Percentiles rank a stretch among this genome's conserved stretches.
phyloP scores from a whole-genome alignment of 768 basidiomycete species.

The Hericium erinaceus region DNA sequence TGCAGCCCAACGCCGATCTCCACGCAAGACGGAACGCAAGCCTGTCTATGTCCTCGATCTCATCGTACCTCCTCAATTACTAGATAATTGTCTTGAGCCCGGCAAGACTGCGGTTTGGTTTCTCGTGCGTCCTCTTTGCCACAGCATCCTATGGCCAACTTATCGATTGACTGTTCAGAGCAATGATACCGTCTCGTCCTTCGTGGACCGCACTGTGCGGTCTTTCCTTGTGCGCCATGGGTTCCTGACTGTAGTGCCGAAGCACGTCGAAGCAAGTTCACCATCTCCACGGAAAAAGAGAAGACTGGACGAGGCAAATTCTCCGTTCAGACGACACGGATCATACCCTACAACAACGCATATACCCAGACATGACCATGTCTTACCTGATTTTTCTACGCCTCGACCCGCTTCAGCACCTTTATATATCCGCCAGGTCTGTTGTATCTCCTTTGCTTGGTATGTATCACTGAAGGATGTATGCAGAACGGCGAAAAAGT shows the following conservation, averaged over 20 bases:
- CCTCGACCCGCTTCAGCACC: background rate
- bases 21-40: slow-evolving; percentile 68
- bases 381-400: background rate
- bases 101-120: slow-evolving; percentile 60
- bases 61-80: slow-evolving; percentile 47
- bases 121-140: slow-evolving; percentile 35
- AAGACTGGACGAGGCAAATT: slow-evolving; percentile 22
- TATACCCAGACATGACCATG: background rate
- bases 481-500: too few relatives aligned
- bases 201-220: slow-evolving; percentile 51
- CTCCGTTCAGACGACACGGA: background rate
- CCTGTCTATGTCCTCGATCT: slow-evolving; percentile 82
- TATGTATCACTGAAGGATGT: too few relatives aligned
- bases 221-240: slow-evolving; percentile 57
- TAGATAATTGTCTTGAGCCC: slow-evolving; percentile 81
- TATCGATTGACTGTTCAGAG: slow-evolving; percentile 32
- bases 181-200: slow-evolving; percentile 39
- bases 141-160: slow-evolving; percentile 4
- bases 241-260: slow-evolving; percentile 29
- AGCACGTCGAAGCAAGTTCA: slow-evolving; percentile 10
- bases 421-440: background rate
- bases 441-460: background rate
- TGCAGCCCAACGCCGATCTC: slow-evolving; percentile 56
- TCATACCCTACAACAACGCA: background rate
- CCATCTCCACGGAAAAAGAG: slow-evolving; percentile 44